A percentile compares a stretch with the other conserved stretches of the same genome.
phyloP scores from a whole-genome alignment of 257 asterid species.

The Solanum bukasovii region DNA sequence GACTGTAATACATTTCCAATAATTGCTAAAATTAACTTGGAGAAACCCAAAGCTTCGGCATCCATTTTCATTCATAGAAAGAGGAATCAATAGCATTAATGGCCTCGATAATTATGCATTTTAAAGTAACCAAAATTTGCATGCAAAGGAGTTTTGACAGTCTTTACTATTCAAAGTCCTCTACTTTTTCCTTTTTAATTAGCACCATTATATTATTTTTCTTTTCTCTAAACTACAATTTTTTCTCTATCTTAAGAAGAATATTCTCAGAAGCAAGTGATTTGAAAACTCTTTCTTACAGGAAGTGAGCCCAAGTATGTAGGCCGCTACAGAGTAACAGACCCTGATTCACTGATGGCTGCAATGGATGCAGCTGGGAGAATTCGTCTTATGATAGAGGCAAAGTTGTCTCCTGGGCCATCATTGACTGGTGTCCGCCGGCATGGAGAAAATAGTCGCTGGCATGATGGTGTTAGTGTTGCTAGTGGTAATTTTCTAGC shows the following conservation, averaged over 20 bases:
- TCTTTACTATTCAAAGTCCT: background rate
- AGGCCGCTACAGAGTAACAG: constrained; percentile 93
- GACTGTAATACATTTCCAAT: background rate
- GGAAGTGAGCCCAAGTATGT: constrained; percentile 78
- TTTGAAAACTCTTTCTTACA: constrained; percentile 13
- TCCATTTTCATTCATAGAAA: background rate
- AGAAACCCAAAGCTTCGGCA: background rate
- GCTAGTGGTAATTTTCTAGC: constrained; percentile 66
- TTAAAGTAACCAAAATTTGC: background rate
- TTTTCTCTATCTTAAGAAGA: background rate
- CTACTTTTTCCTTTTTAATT: background rate
- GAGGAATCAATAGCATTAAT: background rate
- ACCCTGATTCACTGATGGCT: constrained; percentile 75
- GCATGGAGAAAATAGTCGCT: constrained; percentile 54
- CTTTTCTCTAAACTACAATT: background rate
- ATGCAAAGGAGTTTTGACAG: background rate
- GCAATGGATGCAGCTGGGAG: constrained; percentile 74
- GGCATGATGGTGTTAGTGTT: constrained; percentile 61
- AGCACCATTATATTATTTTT: background rate
- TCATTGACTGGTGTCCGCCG: constrained; percentile 70
- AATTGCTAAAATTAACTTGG: background rate
- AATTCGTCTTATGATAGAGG: constrained; percentile 50
- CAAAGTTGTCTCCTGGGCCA: constrained; percentile 88
- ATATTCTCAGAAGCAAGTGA: background rate
- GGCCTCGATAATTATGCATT: background rate